phyloP scores from a whole-genome alignment of 2,329 filamentous ascomycete genomes.

The Colletotrichum tofieldiae region DNA sequence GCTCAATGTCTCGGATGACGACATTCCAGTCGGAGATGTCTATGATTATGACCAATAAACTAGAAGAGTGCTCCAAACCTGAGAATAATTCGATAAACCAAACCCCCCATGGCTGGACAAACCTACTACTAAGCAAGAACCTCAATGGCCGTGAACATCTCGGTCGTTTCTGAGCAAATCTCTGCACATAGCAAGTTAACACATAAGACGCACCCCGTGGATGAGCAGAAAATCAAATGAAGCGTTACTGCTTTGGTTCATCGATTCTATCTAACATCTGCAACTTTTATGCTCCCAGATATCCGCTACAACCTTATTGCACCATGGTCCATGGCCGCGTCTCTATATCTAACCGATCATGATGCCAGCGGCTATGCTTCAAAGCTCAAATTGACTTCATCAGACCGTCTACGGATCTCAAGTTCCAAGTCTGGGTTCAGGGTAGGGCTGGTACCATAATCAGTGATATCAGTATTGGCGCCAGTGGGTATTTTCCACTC shows the following conservation, averaged over 20 bases:
- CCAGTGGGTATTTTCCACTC: conserved; percentile 22
- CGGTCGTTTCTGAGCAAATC: background rate
- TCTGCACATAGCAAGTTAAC: background rate
- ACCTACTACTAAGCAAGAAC: background rate
- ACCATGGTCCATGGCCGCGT: too few species aligned
- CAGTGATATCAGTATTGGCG: conserved; percentile 4
- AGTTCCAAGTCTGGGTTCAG: conserved; percentile 20
- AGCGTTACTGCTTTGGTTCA: background rate
- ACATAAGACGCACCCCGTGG: background rate
- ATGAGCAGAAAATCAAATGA: background rate
- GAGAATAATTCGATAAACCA: background rate
- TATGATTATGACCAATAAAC: background rate
- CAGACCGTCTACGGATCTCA: conserved; percentile 16
- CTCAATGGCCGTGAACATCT: background rate
- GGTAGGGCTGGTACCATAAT: background rate
- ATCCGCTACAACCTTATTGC: too few species aligned
- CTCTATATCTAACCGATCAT: background rate
- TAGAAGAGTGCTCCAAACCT: background rate
- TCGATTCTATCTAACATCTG: too few species aligned
- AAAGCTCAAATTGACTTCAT: conserved; percentile 8
- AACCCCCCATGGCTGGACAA: background rate
- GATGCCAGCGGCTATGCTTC: background rate
- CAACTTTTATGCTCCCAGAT: too few species aligned
- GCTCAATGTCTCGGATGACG: background rate
- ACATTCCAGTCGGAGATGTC: background rate